Evolutionary conservation across 2,329 filamentous ascomycete species (phyloP).

Genomic region (Davidsoniella neocaledoniae): DNA sequence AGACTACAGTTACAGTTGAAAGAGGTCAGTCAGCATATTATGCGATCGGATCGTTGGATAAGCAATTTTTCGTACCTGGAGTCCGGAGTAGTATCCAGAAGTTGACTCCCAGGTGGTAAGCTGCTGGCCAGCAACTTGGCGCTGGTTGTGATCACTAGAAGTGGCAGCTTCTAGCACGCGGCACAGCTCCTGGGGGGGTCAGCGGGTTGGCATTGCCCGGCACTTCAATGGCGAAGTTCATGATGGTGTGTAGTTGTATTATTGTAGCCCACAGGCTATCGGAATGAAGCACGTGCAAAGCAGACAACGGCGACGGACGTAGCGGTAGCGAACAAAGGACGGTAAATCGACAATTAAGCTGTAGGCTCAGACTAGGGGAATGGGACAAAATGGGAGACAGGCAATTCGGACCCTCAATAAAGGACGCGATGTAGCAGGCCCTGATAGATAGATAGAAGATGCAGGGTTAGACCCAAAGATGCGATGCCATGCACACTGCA

Average conservation of each 20-base stretch:
- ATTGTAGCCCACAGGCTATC: neutral
- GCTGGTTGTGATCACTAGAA: conserved; percentile 43
- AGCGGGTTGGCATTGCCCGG: conserved; percentile 66
- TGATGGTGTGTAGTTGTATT: conserved; percentile 19
- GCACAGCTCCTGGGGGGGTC: conserved; percentile 43
- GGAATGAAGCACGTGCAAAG: neutral
- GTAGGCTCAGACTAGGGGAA: neutral
- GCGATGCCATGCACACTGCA: too few species aligned
- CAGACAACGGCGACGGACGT: neutral
- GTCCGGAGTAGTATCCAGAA: conserved; percentile 45
- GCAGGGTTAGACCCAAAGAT: too few species aligned
- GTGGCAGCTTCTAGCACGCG: conserved; percentile 46
- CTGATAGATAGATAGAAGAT: too few species aligned
- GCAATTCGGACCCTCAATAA: too few species aligned
- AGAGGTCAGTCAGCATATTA: neutral
- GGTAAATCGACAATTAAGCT: too few species aligned
- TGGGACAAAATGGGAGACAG: too few species aligned
- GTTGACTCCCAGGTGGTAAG: conserved; percentile 55
- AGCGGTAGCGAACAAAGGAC: neutral
- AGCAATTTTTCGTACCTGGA: conserved; percentile 38
- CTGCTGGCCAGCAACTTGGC: conserved; percentile 53
- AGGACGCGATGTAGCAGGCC: too few species aligned
- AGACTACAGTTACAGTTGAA: conserved; percentile 35
- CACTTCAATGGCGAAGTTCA: conserved; percentile 62
- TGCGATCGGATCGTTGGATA: conserved; percentile 7